phyloP scores from a whole-genome alignment of 768 basidiomycete genomes.

The Phaeolepiota aurea region DNA sequence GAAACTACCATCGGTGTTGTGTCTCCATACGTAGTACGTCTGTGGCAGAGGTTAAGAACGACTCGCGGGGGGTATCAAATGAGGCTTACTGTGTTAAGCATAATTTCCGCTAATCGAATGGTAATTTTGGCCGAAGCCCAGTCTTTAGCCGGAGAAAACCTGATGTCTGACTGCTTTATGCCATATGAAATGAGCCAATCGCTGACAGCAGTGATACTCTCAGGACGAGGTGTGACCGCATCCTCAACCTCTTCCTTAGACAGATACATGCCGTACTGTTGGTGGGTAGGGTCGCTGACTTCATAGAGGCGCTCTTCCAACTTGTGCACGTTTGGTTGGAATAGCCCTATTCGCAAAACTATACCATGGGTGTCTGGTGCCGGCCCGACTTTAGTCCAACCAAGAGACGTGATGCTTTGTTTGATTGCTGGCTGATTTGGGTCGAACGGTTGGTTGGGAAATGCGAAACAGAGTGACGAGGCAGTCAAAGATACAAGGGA shows the following conservation, averaged over 20 bases:
- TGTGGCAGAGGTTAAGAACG: conserved; percentile 11
- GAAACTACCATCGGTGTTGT: conserved; percentile 34
- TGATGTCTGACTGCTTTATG: conserved; percentile 33
- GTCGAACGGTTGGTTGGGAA: too few relatives aligned
- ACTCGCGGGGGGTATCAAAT: not conserved
- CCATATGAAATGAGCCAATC: conserved; percentile 55
- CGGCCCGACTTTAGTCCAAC: conserved; percentile 40
- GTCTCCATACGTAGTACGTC: conserved; percentile 50
- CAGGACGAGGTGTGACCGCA: conserved; percentile 50
- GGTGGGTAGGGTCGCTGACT: conserved; percentile 46
- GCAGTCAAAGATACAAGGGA: too few relatives aligned
- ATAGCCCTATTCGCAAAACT: conserved; percentile 49
- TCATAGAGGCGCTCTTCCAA: conserved; percentile 46
- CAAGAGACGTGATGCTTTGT: conserved; percentile 27
- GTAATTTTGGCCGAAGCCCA: conserved; percentile 61
- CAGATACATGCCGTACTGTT: conserved; percentile 43
- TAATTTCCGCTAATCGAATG: conserved; percentile 50
- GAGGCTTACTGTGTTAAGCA: conserved; percentile 48
- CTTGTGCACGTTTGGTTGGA: conserved; percentile 37
- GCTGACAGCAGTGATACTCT: conserved; percentile 44
- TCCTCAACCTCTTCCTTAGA: conserved; percentile 60
- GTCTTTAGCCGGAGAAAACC: conserved; percentile 52
- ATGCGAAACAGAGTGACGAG: too few relatives aligned
- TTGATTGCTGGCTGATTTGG: too few relatives aligned
- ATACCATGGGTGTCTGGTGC: conserved; percentile 29